Evolutionary conservation across 78 protist genomes (phyloP).

Genomic region (Dictyostelium capitatum): DNA sequence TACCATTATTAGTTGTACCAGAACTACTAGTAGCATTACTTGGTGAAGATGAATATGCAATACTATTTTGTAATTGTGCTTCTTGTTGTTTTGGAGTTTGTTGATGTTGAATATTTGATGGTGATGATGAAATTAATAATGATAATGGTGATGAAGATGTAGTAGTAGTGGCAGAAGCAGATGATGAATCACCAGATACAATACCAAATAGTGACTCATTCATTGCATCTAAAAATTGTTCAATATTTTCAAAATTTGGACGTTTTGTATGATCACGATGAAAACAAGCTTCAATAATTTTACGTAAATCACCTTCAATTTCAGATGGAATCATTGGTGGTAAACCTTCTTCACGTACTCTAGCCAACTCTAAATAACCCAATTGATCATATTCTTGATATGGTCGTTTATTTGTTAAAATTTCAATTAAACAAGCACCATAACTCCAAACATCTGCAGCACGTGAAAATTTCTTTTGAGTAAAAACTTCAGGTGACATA

Average conservation of each 20-base stretch:
- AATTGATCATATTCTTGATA: conserved; percentile 71
- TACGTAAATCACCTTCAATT: conserved; percentile 54
- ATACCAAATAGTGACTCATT: not conserved
- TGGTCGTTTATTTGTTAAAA: conserved; percentile 58
- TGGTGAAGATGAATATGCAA: no score
- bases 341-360: conserved; percentile 58
- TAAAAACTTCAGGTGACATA: conserved; percentile 75
- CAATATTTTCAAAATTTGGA: conserved; percentile 71
- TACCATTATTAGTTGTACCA: no score
- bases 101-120: not conserved
- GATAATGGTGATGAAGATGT: not conserved
- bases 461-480: conserved; percentile 73
- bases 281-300: conserved; percentile 61
- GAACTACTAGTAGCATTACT: no score
- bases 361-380: conserved; percentile 71
- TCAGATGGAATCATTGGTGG: conserved; percentile 57
- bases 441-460: conserved; percentile 81
- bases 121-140: not conserved
- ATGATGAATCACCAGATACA: not conserved
- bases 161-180: not conserved
- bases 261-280: conserved; percentile 67
- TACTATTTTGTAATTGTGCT: no score
- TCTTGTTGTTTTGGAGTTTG: not conserved
- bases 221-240: conserved; percentile 42
- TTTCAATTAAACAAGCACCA: conserved; percentile 81